Percentiles rank a stretch among this genome's conserved stretches.
Evolutionary conservation across 441 rosid genomes (phyloP).

Genomic region (Bocquillonia castaneifolia): DNA sequence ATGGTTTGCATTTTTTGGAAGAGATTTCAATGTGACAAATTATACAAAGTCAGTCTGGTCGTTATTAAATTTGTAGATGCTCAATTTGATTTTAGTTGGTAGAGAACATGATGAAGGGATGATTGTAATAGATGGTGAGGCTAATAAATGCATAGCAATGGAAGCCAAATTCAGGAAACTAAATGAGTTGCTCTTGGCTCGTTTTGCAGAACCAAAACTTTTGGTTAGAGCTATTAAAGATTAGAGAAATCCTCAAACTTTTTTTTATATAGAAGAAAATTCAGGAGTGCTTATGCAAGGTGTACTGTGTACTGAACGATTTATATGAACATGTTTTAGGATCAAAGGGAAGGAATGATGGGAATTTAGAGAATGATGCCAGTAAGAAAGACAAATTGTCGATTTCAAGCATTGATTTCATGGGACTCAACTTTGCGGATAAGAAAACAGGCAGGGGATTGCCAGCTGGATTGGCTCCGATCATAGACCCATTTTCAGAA

Average conservation of each 20-base stretch:
- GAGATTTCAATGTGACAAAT: neutral
- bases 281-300: neutral
- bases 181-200: no score
- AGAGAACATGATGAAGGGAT: neutral
- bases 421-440: slow-evolving; percentile 72
- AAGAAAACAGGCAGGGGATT: slow-evolving; percentile 63
- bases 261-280: neutral
- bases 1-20: neutral
- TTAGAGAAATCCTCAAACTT: no score
- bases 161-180: neutral
- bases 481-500: slow-evolving; percentile 47
- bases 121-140: neutral
- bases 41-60: neutral
- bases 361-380: slow-evolving; percentile 22
- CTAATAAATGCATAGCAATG: neutral
- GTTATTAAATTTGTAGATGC: neutral
- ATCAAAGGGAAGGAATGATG: slow-evolving; percentile 27
- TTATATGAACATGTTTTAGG: slow-evolving; percentile 32
- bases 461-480: slow-evolving; percentile 69
- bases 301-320: slow-evolving; percentile 17
- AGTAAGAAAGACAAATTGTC: slow-evolving; percentile 38
- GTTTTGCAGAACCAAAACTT: no score
- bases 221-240: neutral
- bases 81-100: neutral
- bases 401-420: slow-evolving; percentile 62